Conservation (phyloP, 2,329 filamentous ascomycete species). For the Sclerotinia minor region DNA sequence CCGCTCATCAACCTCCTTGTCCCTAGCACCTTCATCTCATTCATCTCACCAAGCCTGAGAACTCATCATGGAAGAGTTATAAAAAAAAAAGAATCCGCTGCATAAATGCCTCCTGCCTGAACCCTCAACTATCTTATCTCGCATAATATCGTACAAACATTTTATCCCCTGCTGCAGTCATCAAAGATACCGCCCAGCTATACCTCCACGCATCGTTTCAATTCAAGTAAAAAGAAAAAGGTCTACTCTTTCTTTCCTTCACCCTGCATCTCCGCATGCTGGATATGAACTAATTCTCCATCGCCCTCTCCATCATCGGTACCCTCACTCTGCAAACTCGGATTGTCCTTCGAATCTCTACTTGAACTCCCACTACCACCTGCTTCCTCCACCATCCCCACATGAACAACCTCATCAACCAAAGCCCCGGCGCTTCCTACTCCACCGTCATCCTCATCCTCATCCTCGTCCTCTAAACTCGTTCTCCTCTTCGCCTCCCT, state of each 20-base stretch:
- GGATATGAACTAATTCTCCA: constrained; percentile 36
- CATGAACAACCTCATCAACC: constrained; percentile 34
- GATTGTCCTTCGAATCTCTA: not conserved
- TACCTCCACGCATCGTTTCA: not conserved
- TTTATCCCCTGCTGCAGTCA: not conserved
- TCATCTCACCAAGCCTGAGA: not conserved
- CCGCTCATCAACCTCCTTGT: not conserved
- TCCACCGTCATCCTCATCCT: constrained; percentile 39
- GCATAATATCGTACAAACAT: constrained; percentile 10
- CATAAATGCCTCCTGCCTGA: not conserved
- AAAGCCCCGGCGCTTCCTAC: constrained; percentile 29
- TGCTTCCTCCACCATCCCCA: constrained; percentile 22
- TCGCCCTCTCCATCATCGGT: constrained; percentile 31
- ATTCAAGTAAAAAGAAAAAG: not conserved
- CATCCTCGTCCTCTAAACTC: constrained; percentile 43
- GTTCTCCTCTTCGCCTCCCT: constrained; percentile 42
- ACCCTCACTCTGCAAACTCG: not conserved
- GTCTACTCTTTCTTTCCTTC: constrained; percentile 22
- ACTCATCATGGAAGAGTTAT: constrained; percentile 8
- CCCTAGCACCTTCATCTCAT: not conserved
- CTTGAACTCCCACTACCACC: not conserved
- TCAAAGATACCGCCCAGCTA: constrained; percentile 4
- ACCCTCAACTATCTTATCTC: not conserved
- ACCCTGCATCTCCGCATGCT: constrained; percentile 36
- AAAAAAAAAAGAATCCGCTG: not conserved